Evolutionary conservation across 768 basidiomycete species (phyloP).

Genomic region (Paxillus rubicundulus): DNA sequence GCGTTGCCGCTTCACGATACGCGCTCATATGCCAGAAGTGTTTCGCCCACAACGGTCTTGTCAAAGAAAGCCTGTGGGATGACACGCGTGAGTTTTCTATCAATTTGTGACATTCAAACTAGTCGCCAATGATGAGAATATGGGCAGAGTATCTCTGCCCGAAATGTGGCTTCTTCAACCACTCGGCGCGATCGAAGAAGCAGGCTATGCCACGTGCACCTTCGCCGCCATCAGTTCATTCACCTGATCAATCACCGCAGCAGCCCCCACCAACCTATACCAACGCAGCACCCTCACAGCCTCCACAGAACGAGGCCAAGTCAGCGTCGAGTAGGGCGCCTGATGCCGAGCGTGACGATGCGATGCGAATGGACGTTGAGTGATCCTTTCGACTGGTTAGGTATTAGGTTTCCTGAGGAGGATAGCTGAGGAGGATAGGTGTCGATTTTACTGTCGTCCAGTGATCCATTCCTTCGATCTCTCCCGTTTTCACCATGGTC

Average conservation of each 20-base stretch:
- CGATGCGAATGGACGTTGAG: constrained; percentile 11
- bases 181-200: constrained; percentile 38
- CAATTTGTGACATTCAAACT: background rate
- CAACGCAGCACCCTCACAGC: background rate
- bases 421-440: background rate
- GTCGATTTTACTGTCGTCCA: background rate
- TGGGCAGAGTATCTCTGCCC: constrained; percentile 77
- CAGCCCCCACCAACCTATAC: background rate
- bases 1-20: constrained; percentile 50
- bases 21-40: constrained; percentile 89
- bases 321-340: background rate
- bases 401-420: background rate
- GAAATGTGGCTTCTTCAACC: constrained; percentile 84
- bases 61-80: constrained; percentile 78
- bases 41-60: constrained; percentile 85
- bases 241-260: constrained; percentile 9
- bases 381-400: constrained; percentile 1
- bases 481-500: background rate
- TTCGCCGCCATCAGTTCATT: constrained; percentile 11
- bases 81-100: constrained; percentile 64
- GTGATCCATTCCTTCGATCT: background rate
- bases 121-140: background rate
- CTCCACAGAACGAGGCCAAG: constrained; percentile 1
- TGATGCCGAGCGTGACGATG: constrained; percentile 5
- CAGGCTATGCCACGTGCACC: constrained; percentile 25